A percentile compares a stretch with the other conserved stretches of the same genome.
phyloP scores from a whole-genome alignment of 805 yeast species.

The Candida yuanshanica region DNA sequence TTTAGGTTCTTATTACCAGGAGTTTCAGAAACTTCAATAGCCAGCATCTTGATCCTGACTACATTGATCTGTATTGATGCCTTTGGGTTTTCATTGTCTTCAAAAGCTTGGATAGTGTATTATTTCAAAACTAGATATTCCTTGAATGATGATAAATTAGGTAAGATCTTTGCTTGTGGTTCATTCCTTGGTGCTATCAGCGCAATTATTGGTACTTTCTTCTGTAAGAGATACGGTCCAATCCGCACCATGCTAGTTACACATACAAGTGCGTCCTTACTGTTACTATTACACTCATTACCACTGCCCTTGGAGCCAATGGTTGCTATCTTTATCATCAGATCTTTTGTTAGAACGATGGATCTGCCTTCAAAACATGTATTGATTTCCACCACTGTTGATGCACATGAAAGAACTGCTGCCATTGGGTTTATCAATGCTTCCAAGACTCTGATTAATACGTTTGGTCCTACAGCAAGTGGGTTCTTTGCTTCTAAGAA shows the following conservation, averaged over 20 bases:
- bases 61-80: constrained; percentile 37
- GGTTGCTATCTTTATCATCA: constrained; percentile 24
- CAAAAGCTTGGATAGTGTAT: constrained; percentile 41
- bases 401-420: constrained; percentile 36
- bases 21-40: constrained; percentile 16
- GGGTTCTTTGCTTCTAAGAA: constrained; percentile 33
- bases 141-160: constrained; percentile 31
- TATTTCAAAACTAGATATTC: constrained; percentile 35
- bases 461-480: constrained; percentile 37
- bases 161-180: constrained; percentile 34
- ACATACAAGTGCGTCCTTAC: constrained; percentile 38
- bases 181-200: constrained; percentile 34
- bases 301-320: constrained; percentile 30
- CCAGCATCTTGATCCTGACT: constrained; percentile 30
- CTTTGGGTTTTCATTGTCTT: constrained; percentile 38
- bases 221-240: constrained; percentile 40
- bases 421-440: constrained; percentile 41
- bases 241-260: constrained; percentile 39
- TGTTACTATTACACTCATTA: constrained; percentile 34
- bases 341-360: constrained; percentile 40
- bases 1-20: constrained; percentile 11
- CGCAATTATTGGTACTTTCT: constrained; percentile 37
- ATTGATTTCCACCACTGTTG: constrained; percentile 36
- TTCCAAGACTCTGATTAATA: constrained; percentile 36
- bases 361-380: constrained; percentile 45